Conservation (phyloP, 2,329 filamentous ascomycete species). For the Aureobasidium sp. region DNA sequence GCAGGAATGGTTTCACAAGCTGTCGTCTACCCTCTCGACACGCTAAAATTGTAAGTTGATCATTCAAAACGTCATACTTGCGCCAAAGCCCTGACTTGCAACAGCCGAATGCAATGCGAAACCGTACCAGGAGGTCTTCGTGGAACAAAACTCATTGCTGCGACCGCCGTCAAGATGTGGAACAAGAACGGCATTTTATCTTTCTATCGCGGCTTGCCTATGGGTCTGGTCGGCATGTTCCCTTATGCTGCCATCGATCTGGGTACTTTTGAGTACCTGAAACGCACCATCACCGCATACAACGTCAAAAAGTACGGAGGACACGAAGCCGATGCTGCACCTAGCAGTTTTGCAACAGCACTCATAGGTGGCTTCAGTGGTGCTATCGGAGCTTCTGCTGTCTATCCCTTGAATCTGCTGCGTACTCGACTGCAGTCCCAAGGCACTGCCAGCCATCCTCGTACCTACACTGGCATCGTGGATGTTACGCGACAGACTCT, state of each 20-base stretch:
- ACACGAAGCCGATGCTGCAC: constrained; percentile 71
- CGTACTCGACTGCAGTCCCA: constrained; percentile 89
- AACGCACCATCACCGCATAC: constrained; percentile 62
- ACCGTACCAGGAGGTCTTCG: constrained; percentile 78
- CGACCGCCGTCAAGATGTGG: constrained; percentile 84
- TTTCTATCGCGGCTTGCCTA: constrained; percentile 86
- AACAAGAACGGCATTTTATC: constrained; percentile 63
- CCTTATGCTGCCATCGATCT: constrained; percentile 96
- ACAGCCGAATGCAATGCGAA: constrained; percentile 81
- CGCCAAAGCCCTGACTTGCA: constrained; percentile 16
- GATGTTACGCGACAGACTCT: constrained; percentile 83
- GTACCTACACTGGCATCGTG: constrained; percentile 83
- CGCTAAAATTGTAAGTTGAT: constrained; percentile 58
- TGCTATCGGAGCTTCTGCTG: constrained; percentile 83
- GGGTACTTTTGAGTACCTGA: constrained; percentile 89
- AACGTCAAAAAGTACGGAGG: constrained; percentile 63
- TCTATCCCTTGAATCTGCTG: constrained; percentile 91
- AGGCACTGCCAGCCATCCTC: constrained; percentile 82
- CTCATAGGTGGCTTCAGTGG: constrained; percentile 87
- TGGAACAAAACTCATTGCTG: constrained; percentile 73
- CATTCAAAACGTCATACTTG: constrained; percentile 12
- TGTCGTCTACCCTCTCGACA: constrained; percentile 90
- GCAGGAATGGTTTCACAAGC: constrained; percentile 94
- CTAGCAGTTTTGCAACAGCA: constrained; percentile 76
- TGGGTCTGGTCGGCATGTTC: constrained; percentile 94